Percentiles rank a stretch among this genome's conserved stretches.
phyloP scores from a whole-genome alignment of 805 yeast species.

The Candida jianshihensis region DNA sequence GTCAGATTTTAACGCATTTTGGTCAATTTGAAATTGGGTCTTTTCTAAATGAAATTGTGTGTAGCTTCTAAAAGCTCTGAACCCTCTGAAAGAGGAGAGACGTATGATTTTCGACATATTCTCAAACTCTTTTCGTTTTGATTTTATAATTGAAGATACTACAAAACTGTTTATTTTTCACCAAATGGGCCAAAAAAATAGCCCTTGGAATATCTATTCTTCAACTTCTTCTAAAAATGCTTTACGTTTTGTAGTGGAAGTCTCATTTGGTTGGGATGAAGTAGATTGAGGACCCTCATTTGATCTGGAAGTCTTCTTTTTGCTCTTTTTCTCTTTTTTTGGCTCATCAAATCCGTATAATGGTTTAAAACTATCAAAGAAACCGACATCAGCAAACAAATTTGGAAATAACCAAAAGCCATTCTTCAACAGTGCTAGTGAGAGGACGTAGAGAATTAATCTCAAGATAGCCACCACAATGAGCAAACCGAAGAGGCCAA shows the following conservation, averaged over 20 bases:
- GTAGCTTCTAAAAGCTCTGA: too few species aligned
- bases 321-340: conserved; percentile 21
- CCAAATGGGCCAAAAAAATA: too few species aligned
- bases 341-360: conserved; percentile 47
- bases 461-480: conserved; percentile 76
- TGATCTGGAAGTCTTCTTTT: conserved; percentile 19
- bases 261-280: conserved; percentile 1
- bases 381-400: conserved; percentile 91
- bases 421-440: conserved; percentile 49
- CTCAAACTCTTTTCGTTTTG: too few species aligned
- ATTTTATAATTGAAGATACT: too few species aligned
- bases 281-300: conserved; percentile 1
- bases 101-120: too few species aligned
- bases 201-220: conserved; percentile 9
- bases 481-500: conserved; percentile 69
- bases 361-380: conserved; percentile 86
- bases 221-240: conserved; percentile 27
- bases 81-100: too few species aligned
- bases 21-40: conserved; percentile 14
- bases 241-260: conserved; percentile 16
- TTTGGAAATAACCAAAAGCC: conserved; percentile 98
- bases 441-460: conserved; percentile 54
- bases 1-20: conserved; percentile 21
- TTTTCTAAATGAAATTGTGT: conserved; percentile 1
- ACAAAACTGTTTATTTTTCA: too few species aligned